Base-by-base conservation (phyloP, 441 rosid genomes). In the Adansonia madagascariensis region DNA sequence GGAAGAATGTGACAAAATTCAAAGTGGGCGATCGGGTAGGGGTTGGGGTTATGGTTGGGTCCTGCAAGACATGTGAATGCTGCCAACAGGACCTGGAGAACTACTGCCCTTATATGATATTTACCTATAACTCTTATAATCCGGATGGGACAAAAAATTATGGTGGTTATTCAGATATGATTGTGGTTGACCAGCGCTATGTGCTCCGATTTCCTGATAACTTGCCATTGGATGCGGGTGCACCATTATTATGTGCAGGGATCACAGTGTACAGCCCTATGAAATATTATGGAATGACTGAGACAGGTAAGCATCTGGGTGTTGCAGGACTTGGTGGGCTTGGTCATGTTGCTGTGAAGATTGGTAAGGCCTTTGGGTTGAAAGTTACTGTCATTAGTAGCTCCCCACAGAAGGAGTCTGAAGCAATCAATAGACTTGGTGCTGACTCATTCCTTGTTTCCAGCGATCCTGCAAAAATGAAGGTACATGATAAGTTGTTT, bases 311-410 rank as follows among this genome's bases (percentile, higher is more conserved):
- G 78, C 93, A 92, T 80, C 77, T 94, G 81, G 97, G 98, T 71
- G 85, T 94, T 3, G 94, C 81, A 9, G 98, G 98, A 64, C 94
- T 91, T 73, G 98, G 96, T 75, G 96, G 98, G 55, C 87, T 94
- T 64, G 98, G 98, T 75, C 98, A 94, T 80, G 76, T 91, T 35
- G 98, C 97, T 50, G 91, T 93, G 17, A 91, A 89, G 82, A 76
- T 92, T 44, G 97, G 87, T 22, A 93, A 92, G 84, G 95, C 97
- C 35, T 91, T 92, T 79, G 96, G 97, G 17, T 75, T 92, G 80
- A 89, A 84, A 80, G 96, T 94, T 52, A 89, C 94, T 4, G 94
- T 90, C 56, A 92, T 94, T 66, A 92, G 98, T 80, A 79, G 88
- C 68, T 92, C 96, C 14, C 69, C 84, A 0, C 79, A 65, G 6